A percentile compares a stretch with the other conserved stretches of the same genome.
Evolutionary conservation across 371 early-diverging fungal species (phyloP).

Genomic region (Batkoa obscura): DNA sequence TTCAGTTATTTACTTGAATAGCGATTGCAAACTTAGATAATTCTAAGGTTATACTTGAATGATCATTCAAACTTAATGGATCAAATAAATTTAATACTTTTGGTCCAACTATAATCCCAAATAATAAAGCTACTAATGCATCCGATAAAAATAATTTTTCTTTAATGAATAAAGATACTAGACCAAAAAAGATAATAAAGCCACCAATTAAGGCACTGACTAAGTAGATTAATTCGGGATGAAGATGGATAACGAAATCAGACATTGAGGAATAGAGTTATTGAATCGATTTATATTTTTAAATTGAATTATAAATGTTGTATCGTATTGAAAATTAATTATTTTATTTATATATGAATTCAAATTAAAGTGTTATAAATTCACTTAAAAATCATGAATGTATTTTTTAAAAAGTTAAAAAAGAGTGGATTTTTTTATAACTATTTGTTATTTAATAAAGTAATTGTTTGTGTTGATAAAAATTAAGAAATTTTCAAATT

Average conservation of each 20-base stretch:
- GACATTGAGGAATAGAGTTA: too few species aligned
- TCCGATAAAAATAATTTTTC: slow-evolving; percentile 81
- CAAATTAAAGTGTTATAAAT: too few species aligned
- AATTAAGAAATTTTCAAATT: too few species aligned
- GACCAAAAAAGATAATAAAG: slow-evolving; percentile 70
- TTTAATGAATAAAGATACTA: slow-evolving; percentile 79
- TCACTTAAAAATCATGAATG: too few species aligned
- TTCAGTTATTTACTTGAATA: slow-evolving; percentile 30
- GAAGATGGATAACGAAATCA: neutral
- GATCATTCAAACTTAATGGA: slow-evolving; percentile 28
- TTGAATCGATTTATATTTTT: neutral
- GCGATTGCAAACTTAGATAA: slow-evolving; percentile 60
- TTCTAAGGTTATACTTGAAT: slow-evolving; percentile 31
- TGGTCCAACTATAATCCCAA: slow-evolving; percentile 80
- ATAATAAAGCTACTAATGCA: slow-evolving; percentile 66
- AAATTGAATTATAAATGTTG: neutral
- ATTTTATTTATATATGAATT: too few species aligned
- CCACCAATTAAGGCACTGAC: slow-evolving; percentile 27
- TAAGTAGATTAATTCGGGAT: neutral
- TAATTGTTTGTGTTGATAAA: too few species aligned
- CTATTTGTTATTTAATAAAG: too few species aligned
- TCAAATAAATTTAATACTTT: slow-evolving; percentile 36
- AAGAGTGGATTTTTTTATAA: too few species aligned
- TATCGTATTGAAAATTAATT: neutral
- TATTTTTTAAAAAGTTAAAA: too few species aligned